These are phyloP conservation scores for Endocarpon pusillum DNA, from an alignment of 495 filamentous ascomycete species.

Conservation along the genomic window DNA sequence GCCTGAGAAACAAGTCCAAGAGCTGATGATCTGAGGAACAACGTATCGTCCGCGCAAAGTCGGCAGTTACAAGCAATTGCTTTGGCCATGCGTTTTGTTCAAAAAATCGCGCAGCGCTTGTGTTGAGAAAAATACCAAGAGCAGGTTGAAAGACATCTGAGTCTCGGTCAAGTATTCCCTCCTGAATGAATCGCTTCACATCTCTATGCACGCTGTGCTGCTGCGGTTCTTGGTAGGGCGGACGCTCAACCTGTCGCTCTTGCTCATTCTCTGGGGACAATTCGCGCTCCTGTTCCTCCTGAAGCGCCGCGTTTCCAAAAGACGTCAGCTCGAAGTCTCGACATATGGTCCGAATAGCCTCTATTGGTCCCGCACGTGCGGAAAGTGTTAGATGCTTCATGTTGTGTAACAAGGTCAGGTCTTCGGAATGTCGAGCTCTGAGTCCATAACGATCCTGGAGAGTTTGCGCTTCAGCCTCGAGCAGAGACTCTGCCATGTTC, in stretches of 20 bases:
- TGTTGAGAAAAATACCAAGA: constrained; percentile 24
- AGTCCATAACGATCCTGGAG: constrained; percentile 25
- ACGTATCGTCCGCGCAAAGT: constrained; percentile 38
- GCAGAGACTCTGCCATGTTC: constrained; percentile 24
- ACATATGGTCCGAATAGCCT: constrained; percentile 23
- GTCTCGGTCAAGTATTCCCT: constrained; percentile 7
- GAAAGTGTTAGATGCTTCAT: constrained; percentile 2
- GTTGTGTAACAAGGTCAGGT: constrained; percentile 4
- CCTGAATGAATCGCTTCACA: constrained; percentile 23
- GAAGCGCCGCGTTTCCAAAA: constrained; percentile 22
- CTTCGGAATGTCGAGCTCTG: constrained; percentile 2
- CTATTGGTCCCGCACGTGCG: constrained; percentile 7
- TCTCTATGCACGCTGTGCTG: constrained; percentile 28
- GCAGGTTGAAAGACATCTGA: constrained; percentile 27
- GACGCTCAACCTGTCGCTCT: constrained; percentile 36
- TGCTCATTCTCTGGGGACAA: constrained; percentile 43
- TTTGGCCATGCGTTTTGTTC: constrained; percentile 20
- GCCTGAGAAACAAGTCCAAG: constrained; percentile 36
- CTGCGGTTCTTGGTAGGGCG: constrained; percentile 19
- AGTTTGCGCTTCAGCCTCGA: constrained; percentile 29
- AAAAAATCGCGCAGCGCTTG: constrained; percentile 19
- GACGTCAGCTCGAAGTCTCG: constrained; percentile 22
- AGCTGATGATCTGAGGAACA: constrained; percentile 1
- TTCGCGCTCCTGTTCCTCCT: constrained; percentile 59
- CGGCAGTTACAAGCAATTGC: constrained; percentile 32